Conservation (phyloP, 1,139 yeast genomes). For the Candida sp. region DNA sequence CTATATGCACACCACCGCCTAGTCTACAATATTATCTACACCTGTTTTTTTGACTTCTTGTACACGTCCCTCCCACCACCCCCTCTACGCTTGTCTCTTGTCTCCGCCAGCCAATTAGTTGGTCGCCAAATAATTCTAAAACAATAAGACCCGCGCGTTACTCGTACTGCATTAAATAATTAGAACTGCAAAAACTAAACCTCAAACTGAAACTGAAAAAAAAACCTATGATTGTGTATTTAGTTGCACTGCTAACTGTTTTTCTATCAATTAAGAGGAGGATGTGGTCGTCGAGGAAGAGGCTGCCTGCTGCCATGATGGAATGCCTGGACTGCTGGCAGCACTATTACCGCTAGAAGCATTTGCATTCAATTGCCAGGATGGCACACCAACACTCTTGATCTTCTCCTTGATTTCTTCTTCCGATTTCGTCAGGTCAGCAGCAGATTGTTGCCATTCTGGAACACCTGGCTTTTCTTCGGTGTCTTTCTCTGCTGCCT, state of each 20-base stretch:
- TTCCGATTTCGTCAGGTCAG: slow-evolving; percentile 13
- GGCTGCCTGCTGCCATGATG: slow-evolving; percentile 10
- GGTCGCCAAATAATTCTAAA: background rate
- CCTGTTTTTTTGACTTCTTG: slow-evolving; percentile 1
- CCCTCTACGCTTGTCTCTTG: background rate
- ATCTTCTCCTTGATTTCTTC: slow-evolving; percentile 38
- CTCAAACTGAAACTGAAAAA: background rate
- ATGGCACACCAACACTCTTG: slow-evolving; percentile 47
- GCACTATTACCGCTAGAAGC: background rate
- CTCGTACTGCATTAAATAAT: background rate
- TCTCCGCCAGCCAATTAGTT: background rate
- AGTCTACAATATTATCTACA: background rate
- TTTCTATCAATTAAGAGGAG: background rate
- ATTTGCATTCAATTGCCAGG: slow-evolving; percentile 44
- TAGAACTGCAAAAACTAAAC: background rate
- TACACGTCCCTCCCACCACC: background rate
- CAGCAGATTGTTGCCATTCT: slow-evolving; percentile 18
- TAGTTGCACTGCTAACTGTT: background rate
- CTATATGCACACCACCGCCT: slow-evolving; percentile 1
- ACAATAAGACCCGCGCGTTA: background rate
- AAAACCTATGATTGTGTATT: background rate
- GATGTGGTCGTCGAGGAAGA: slow-evolving; percentile 1
- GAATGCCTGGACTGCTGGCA: slow-evolving; percentile 6
- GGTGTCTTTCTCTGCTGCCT: slow-evolving; percentile 14
- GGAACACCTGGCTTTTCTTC: slow-evolving; percentile 15